phyloP scores from a whole-genome alignment of 2,329 filamentous ascomycete genomes.

The Fonsecaea monophora region DNA sequence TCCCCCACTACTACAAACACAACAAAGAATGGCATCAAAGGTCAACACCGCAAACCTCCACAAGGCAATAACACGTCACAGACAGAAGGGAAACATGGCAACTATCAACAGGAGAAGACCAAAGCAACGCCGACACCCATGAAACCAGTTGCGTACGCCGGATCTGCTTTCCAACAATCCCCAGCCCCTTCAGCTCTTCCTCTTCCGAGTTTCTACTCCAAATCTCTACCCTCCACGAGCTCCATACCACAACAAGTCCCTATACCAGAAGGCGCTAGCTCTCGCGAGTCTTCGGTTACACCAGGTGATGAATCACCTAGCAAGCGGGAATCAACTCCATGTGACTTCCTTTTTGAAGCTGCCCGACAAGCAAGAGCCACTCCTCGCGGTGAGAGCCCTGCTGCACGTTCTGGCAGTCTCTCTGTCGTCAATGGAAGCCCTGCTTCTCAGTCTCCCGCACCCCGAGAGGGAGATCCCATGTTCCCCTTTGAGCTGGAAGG shows the following conservation, averaged over 20 bases:
- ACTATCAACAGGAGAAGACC: conserved; percentile 43
- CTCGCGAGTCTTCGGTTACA: conserved; percentile 42
- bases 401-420: conserved; percentile 52
- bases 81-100: conserved; percentile 38
- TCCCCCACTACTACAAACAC: conserved; percentile 19
- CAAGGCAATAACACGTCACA: conserved; percentile 42
- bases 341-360: conserved; percentile 90
- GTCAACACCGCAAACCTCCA: conserved; percentile 43
- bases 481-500: conserved; percentile 74
- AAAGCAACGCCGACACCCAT: conserved; percentile 50
- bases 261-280: conserved; percentile 48
- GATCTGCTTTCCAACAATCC: conserved; percentile 92
- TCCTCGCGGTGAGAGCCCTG: conserved; percentile 58
- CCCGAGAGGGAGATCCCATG: conserved; percentile 62
- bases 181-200: conserved; percentile 89
- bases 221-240: conserved; percentile 71
- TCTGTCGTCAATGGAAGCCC: conserved; percentile 59
- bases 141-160: conserved; percentile 74
- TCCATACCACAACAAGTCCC: conserved; percentile 42
- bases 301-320: conserved; percentile 46
- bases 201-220: conserved; percentile 85
- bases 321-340: conserved; percentile 71
- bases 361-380: conserved; percentile 70
- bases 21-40: conserved; percentile 44
- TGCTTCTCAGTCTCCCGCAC: conserved; percentile 50